Percentiles rank a stretch among this genome's conserved stretches.
These are phyloP conservation scores for Canavalia gladiata DNA, from an alignment of 306 rosid species.

Conservation along the genomic window DNA sequence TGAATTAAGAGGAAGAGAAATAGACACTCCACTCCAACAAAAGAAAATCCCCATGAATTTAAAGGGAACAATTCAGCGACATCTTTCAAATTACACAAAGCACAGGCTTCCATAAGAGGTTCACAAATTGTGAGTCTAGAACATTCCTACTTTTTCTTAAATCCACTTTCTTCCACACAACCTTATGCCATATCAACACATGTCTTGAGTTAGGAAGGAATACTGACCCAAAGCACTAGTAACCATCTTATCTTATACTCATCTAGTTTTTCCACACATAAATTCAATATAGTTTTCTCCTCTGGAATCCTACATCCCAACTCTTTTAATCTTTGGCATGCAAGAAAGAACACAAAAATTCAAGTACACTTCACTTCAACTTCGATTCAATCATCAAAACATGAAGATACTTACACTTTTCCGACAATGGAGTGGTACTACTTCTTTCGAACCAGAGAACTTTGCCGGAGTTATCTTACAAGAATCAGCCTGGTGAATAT, in stretches of 20 bases:
- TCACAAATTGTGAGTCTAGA: constrained; percentile 11
- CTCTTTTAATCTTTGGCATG: not conserved
- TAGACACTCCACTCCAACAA: not conserved
- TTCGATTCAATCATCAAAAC: constrained; percentile 28
- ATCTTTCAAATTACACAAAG: not conserved
- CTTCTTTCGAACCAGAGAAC: constrained; percentile 93
- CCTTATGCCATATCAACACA: not conserved
- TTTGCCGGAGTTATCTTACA: constrained; percentile 94
- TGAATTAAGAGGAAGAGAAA: not conserved
- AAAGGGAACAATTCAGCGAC: not conserved
- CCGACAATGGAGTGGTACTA: constrained; percentile 75
- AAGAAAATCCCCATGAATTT: not conserved
- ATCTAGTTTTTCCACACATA: not conserved
- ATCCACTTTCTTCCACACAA: not conserved
- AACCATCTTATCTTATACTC: not conserved
- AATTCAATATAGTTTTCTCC: not conserved
- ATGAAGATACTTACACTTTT: constrained; percentile 56
- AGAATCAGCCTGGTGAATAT: constrained; percentile 78
- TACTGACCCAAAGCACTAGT: constrained; percentile 11
- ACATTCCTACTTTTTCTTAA: not conserved
- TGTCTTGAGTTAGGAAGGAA: not conserved
- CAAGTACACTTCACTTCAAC: not conserved
- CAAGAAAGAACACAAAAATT: not conserved
- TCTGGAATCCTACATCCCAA: not conserved
- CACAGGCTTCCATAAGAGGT: not conserved